phyloP scores from a whole-genome alignment of 805 yeast genomes.

The Wickerhamomyces ciferrii region DNA sequence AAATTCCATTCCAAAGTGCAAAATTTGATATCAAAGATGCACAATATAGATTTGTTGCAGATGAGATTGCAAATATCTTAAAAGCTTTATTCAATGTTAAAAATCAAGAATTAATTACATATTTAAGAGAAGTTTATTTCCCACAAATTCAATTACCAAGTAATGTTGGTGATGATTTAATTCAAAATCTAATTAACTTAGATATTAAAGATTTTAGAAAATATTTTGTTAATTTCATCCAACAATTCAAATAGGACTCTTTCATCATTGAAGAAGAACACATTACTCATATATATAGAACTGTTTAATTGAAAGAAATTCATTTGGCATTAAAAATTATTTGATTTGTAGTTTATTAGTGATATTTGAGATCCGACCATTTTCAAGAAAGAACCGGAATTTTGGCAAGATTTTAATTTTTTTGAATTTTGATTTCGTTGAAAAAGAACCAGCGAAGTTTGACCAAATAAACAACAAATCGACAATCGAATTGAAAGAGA shows the following conservation, averaged over 20 bases:
- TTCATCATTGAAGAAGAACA: no score
- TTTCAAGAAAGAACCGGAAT: neutral
- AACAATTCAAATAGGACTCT: conserved; percentile 22
- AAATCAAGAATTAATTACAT: conserved; percentile 42
- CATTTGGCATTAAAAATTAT: neutral
- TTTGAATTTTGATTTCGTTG: neutral
- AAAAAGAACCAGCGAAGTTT: neutral
- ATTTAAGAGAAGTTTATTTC: conserved; percentile 45
- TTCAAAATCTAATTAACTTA: conserved; percentile 47
- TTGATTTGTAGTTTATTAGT: no score
- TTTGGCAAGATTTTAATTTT: neutral
- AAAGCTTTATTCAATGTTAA: conserved; percentile 52
- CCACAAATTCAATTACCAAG: conserved; percentile 54
- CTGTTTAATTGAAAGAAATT: neutral
- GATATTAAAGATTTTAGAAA: conserved; percentile 66
- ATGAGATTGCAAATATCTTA: conserved; percentile 69
- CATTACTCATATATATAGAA: neutral
- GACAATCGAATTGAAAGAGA: no score
- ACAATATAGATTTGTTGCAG: conserved; percentile 65
- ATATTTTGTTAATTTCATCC: conserved; percentile 49
- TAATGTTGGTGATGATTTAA: conserved; percentile 55
- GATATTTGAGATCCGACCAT: neutral
- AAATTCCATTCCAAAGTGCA: conserved; percentile 70
- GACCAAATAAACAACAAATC: no score
- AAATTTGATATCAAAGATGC: conserved; percentile 72